Percentiles rank a stretch among this genome's conserved stretches.
Evolutionary conservation across 306 rosid genomes (phyloP).

Genomic region (Cicer yamashitae): DNA sequence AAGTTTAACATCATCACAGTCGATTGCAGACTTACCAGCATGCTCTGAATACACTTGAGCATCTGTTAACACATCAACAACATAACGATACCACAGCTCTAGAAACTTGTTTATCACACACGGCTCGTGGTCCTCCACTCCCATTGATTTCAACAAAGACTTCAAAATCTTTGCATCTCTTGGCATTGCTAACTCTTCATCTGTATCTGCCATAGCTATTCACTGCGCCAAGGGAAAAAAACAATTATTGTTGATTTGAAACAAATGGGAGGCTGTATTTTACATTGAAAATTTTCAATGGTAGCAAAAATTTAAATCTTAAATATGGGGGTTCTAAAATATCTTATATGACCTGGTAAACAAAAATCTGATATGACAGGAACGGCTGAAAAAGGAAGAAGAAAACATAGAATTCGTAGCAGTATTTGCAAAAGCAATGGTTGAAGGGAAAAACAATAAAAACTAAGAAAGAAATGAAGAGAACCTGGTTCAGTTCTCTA

Average conservation of each 20-base stretch:
- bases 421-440: too few relatives aligned
- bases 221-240: not conserved
- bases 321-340: too few relatives aligned
- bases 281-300: not conserved
- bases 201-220: constrained; percentile 68
- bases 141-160: constrained; percentile 82
- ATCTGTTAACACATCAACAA: constrained; percentile 76
- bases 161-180: constrained; percentile 87
- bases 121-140: constrained; percentile 86
- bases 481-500: too few relatives aligned
- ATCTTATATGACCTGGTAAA: too few relatives aligned
- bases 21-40: constrained; percentile 72
- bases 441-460: too few relatives aligned
- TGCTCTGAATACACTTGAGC: constrained; percentile 94
- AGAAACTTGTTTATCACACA: constrained; percentile 82
- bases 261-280: not conserved
- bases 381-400: too few relatives aligned
- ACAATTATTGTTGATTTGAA: not conserved
- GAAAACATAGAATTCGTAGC: too few relatives aligned
- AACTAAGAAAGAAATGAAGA: too few relatives aligned
- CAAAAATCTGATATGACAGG: too few relatives aligned
- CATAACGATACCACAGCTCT: constrained; percentile 89
- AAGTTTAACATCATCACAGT: constrained; percentile 86
- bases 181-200: constrained; percentile 69
- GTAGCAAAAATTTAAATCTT: not conserved